A percentile compares a stretch with the other conserved stretches of the same genome.
phyloP scores from a whole-genome alignment of 352 stramenopile genomes.

The Blastocystis sp. region DNA sequence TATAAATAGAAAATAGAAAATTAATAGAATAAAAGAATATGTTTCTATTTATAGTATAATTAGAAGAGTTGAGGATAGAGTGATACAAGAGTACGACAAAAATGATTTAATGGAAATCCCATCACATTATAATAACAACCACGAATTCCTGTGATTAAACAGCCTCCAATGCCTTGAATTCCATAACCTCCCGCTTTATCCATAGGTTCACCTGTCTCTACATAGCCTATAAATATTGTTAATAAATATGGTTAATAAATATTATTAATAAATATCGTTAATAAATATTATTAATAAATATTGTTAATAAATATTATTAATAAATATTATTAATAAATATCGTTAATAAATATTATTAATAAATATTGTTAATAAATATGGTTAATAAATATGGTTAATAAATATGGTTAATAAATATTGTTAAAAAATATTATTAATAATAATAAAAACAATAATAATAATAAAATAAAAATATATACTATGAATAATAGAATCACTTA shows the following conservation, averaged over 20 bases:
- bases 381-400: conserved; percentile 52
- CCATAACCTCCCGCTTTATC: conserved; percentile 70
- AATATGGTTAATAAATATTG: conserved; percentile 45
- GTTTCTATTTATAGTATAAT: too few species aligned
- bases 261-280: conserved; percentile 28
- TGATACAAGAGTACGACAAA: too few species aligned
- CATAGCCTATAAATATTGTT: conserved; percentile 50
- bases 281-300: background rate
- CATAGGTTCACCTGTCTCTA: conserved; percentile 65
- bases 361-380: conserved; percentile 51
- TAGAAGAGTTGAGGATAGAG: too few species aligned
- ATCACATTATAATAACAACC: conserved; percentile 65
- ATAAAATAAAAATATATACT: conserved; percentile 45
- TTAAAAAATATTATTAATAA: conserved; percentile 50
- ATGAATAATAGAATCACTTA: conserved; percentile 56
- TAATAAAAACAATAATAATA: conserved; percentile 54
- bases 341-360: conserved; percentile 26
- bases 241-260: background rate
- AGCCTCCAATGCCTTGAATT: conserved; percentile 57
- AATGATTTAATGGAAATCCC: conserved; percentile 25
- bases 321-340: background rate
- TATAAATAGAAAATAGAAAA: too few species aligned
- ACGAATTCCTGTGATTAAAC: conserved; percentile 56
- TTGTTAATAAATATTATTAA: background rate
- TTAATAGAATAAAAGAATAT: too few species aligned